These are phyloP conservation scores for Carex scoparia DNA, from an alignment of 176 grass and related monocot genomes.

Conservation along the genomic window DNA sequence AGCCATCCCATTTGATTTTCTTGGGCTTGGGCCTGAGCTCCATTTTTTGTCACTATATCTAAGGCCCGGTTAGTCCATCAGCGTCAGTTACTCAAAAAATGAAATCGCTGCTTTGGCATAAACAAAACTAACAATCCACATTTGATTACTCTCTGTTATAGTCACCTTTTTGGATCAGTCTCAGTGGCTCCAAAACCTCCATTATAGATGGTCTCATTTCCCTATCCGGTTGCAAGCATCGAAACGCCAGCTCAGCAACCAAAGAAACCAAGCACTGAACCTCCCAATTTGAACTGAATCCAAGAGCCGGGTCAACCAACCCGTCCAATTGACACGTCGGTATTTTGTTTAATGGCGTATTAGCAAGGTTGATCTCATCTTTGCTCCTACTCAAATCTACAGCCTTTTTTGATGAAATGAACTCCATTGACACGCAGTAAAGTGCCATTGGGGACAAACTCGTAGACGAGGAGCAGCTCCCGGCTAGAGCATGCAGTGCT, in stretches of 20 bases:
- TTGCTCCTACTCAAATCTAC: slow-evolving; percentile 66
- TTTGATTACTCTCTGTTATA: not conserved
- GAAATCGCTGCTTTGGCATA: no score
- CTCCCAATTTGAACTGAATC: slow-evolving; percentile 35
- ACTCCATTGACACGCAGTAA: no score
- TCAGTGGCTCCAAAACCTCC: slow-evolving; percentile 55
- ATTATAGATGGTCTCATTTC: slow-evolving; percentile 58
- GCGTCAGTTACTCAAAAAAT: no score
- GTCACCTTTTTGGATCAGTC: slow-evolving; percentile 35
- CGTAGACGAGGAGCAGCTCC: slow-evolving; percentile 77
- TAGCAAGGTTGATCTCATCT: slow-evolving; percentile 63
- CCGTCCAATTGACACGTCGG: slow-evolving; percentile 50
- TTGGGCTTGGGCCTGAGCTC: no score
- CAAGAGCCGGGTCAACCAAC: slow-evolving; percentile 56
- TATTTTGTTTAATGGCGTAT: slow-evolving; percentile 62
- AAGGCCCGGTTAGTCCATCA: no score
- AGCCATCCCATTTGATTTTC: no score
- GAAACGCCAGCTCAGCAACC: slow-evolving; percentile 67
- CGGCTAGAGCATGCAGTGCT: slow-evolving; percentile 33
- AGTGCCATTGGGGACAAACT: slow-evolving; percentile 74
- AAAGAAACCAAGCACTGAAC: slow-evolving; percentile 41
- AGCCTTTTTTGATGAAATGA: slow-evolving; percentile 85
- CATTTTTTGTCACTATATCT: no score
- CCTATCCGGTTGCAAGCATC: slow-evolving; percentile 68
- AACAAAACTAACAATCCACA: no score